These are phyloP conservation scores for Paraurostyla sp. DNA, from an alignment of 73 alveolate genomes.

Conservation along the genomic window DNA sequence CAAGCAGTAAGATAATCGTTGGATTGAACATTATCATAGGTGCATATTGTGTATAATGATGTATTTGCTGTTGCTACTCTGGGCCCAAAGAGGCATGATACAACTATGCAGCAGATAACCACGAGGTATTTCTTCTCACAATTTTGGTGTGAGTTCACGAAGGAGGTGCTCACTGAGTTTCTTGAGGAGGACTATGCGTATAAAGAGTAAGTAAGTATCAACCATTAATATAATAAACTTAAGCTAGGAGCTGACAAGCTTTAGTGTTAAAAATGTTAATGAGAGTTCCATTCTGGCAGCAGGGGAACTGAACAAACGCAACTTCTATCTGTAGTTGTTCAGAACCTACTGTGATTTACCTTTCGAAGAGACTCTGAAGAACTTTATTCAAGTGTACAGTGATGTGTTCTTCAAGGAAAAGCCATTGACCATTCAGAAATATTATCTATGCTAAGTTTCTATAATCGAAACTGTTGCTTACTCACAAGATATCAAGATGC, in stretches of 20 bases:
- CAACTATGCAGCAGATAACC: not conserved
- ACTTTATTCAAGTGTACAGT: constrained; percentile 45
- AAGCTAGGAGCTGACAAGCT: constrained; percentile 38
- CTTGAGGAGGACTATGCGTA: constrained; percentile 35
- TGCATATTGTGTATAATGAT: constrained; percentile 26
- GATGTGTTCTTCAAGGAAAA: constrained; percentile 63
- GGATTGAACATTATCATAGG: not conserved
- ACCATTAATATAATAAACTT: not conserved
- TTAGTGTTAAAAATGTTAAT: constrained; percentile 30
- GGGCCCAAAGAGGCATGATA: not conserved
- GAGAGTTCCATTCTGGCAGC: constrained; percentile 35
- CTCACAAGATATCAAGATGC: constrained; percentile 16
- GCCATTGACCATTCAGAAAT: constrained; percentile 40
- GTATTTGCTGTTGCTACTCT: constrained; percentile 59
- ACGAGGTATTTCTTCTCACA: constrained; percentile 55
- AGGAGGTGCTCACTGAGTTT: constrained; percentile 58
- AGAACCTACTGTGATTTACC: constrained; percentile 60
- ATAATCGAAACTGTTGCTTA: constrained; percentile 26
- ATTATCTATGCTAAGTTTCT: constrained; percentile 33
- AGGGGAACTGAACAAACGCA: constrained; percentile 55
- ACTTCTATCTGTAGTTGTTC: constrained; percentile 52
- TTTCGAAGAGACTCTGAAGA: constrained; percentile 46
- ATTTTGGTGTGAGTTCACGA: constrained; percentile 64
- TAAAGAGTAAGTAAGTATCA: constrained; percentile 12
- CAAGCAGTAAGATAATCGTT: not conserved